These are phyloP conservation scores for Sporothrix luriei DNA, from an alignment of 2,329 filamentous ascomycete genomes.

Conservation along the genomic window DNA sequence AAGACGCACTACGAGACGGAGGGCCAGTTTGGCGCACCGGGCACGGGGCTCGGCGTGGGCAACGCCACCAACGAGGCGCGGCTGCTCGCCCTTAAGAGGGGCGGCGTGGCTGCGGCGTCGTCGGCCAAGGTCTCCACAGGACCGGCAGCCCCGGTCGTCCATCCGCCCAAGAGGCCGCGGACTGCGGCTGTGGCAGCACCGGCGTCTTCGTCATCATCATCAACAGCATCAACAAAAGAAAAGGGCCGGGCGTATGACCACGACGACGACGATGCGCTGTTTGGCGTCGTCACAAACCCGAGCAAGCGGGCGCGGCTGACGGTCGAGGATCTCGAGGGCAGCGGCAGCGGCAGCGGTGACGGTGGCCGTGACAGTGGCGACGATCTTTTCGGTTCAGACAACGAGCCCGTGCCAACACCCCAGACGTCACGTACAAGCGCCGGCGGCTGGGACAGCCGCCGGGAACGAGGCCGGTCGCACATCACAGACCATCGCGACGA, in stretches of 20 bases:
- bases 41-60: slow-evolving; percentile 27
- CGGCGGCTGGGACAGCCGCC: not conserved
- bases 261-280: slow-evolving; percentile 31
- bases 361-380: not conserved
- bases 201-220: slow-evolving; percentile 12
- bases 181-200: slow-evolving; percentile 35
- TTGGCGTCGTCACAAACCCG: slow-evolving; percentile 31
- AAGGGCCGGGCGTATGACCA: slow-evolving; percentile 28
- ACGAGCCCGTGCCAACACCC: not conserved
- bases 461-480: not conserved
- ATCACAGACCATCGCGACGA: not conserved
- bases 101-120: slow-evolving; percentile 9
- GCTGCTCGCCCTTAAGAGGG: slow-evolving; percentile 43
- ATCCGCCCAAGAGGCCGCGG: slow-evolving; percentile 37
- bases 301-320: slow-evolving; percentile 33
- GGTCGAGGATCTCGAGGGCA: slow-evolving; percentile 31
- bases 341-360: not conserved
- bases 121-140: not conserved
- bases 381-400: not conserved
- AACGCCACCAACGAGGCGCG: slow-evolving; percentile 42
- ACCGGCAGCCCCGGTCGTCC: not conserved
- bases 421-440: not conserved
- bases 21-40: slow-evolving; percentile 39
- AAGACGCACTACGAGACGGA: slow-evolving; percentile 10
- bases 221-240: not conserved